A percentile compares a stretch with the other conserved stretches of the same genome.
Conservation (phyloP, 768 basidiomycete species). For the Coprinopsis marcescibilis region DNA sequence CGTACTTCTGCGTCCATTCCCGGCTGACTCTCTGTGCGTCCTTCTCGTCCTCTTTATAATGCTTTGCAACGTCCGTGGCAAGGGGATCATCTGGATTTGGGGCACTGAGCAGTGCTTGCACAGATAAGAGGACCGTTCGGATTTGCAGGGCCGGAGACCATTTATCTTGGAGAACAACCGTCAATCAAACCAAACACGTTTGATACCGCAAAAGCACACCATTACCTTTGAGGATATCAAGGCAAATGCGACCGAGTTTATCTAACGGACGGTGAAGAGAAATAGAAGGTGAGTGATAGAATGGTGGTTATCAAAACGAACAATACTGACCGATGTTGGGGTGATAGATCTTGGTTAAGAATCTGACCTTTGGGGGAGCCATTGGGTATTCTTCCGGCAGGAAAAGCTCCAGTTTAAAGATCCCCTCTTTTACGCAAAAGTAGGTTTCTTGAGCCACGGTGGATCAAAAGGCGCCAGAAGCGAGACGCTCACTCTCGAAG, state of each 20-base stretch:
- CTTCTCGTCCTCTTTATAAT: slow-evolving; percentile 96
- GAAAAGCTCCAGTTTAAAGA: slow-evolving; percentile 96
- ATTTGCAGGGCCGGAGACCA: slow-evolving; percentile 99
- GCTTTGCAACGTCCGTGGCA: slow-evolving; percentile 93
- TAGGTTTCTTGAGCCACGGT: neutral
- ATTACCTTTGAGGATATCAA: slow-evolving; percentile 95
- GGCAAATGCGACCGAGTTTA: slow-evolving; percentile 96
- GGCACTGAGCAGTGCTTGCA: slow-evolving; percentile 93
- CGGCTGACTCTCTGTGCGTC: slow-evolving; percentile 88
- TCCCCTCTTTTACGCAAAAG: slow-evolving; percentile 53
- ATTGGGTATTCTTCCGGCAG: slow-evolving; percentile 99
- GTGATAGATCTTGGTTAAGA: slow-evolving; percentile 97
- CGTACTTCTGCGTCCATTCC: slow-evolving; percentile 95
- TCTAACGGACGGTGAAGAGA: slow-evolving; percentile 42
- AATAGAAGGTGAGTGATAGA: slow-evolving; percentile 1
- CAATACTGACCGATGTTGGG: slow-evolving; percentile 88
- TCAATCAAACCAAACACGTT: neutral
- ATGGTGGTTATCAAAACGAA: neutral
- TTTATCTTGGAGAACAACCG: slow-evolving; percentile 59
- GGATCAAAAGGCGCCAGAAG: slow-evolving; percentile 2
- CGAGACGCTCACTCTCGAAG: slow-evolving; percentile 57
- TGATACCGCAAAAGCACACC: slow-evolving; percentile 5
- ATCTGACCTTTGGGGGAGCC: slow-evolving; percentile 97
- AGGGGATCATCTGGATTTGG: slow-evolving; percentile 97
- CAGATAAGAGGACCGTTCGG: slow-evolving; percentile 91